Evolutionary conservation across 2,329 filamentous ascomycete genomes (phyloP), one percentile per base, ranked within the genome.

Genomic region (Trichoderma sp.): DNA sequence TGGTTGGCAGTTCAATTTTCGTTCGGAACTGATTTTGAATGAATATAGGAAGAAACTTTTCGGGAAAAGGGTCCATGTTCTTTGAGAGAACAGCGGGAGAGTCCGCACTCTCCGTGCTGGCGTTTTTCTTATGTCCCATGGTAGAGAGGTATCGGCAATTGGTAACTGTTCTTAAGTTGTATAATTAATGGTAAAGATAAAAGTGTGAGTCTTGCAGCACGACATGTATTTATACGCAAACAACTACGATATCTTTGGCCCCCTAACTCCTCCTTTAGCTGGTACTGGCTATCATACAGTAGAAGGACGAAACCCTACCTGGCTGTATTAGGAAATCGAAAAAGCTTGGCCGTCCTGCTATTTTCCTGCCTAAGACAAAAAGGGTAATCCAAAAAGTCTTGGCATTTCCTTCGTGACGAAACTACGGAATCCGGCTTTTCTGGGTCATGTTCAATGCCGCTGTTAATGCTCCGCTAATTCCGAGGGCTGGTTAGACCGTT

Each of bases 1-100:
- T 71, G 4, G 73, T 71, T 14, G 73, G 73, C 0, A 75, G 54
- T 1, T 74, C 71, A 13, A 49, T 49, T 6, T 49, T 49, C 1
- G 46, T 49, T 14, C n/a, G 10, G 10, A 49, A 49, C n/a, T 49
- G 46, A 5, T 49, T 49, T 13, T 49, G 46, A 13, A 49, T 49
- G 4, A 49, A 49, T 13, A 49, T 24, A 1, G 46, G 46, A 24
- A 24, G 8, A 7, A 49, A 49, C 1, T 24, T 49, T 4, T 49
- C n/a, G 3, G 46, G 46, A 21, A 49, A 24, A 24, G 46, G 46
- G 8, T 49, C 46, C 46, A 49, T 49, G 4, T 49, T 49, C n/a
- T 49, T 49, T 21, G 46, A 49, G n/a, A 24, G 18, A 49, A 24
- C 11, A 24, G 46, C 8, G 18, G 18, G 46, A 49, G n/a, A 21